Percentiles rank a stretch among this genome's conserved stretches.
These are phyloP conservation scores for Thuidium tamariscinum DNA, from an alignment of 225 moss, liverwort and hornwort species.

Conservation along the genomic window DNA sequence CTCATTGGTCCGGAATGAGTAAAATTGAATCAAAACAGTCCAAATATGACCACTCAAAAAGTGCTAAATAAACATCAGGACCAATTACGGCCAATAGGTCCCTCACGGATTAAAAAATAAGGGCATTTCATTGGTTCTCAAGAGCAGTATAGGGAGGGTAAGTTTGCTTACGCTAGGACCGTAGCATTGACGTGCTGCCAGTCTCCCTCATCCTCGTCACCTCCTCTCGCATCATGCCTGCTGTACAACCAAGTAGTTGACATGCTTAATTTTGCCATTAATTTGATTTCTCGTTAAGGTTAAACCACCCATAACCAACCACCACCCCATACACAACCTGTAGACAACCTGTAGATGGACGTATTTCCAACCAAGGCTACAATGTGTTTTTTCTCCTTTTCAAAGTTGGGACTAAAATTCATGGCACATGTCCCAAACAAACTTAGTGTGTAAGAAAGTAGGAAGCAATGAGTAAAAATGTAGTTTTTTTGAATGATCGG, in stretches of 20 bases:
- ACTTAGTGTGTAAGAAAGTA: too few relatives aligned
- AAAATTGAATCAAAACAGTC: background rate
- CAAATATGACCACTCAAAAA: background rate
- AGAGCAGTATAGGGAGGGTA: background rate
- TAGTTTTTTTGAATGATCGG: too few relatives aligned
- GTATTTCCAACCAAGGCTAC: too few relatives aligned
- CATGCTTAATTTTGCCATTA: background rate
- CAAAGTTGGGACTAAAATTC: too few relatives aligned
- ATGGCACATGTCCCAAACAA: too few relatives aligned
- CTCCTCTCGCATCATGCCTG: conserved; percentile 22
- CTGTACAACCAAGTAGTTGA: background rate
- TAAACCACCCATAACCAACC: too few relatives aligned
- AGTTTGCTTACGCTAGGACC: conserved; percentile 21
- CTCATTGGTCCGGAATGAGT: background rate
- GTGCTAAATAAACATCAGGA: background rate
- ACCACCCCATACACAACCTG: too few relatives aligned
- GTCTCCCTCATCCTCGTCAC: conserved; percentile 41
- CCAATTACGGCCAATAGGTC: background rate
- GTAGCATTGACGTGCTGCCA: conserved; percentile 57
- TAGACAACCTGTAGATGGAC: too few relatives aligned
- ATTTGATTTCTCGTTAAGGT: background rate
- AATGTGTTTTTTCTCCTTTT: too few relatives aligned
- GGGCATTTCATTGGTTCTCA: background rate
- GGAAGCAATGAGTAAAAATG: too few relatives aligned
- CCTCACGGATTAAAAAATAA: too few relatives aligned